These are phyloP conservation scores for Syncephalis plumigaleata DNA, from an alignment of 371 early-diverging fungal species.

Conservation along the genomic window DNA sequence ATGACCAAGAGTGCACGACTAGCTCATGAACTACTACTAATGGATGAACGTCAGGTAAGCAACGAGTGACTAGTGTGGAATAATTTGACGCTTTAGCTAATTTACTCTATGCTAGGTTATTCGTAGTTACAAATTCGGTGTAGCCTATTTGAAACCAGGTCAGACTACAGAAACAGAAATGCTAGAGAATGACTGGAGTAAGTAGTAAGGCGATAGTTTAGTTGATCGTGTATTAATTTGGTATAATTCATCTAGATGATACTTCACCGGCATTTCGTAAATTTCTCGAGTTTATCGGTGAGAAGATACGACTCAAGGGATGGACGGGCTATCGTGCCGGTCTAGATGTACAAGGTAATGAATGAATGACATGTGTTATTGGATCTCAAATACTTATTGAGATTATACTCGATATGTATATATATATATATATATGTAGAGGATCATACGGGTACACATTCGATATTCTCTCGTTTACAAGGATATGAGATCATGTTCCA, in stretches of 20 bases:
- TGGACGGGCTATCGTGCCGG: background rate
- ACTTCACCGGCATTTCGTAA: background rate
- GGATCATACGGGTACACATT: background rate
- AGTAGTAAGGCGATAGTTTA: no score
- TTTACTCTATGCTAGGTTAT: background rate
- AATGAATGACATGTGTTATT: no score
- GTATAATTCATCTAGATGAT: background rate
- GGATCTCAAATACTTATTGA: no score
- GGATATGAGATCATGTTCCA: background rate
- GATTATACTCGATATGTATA: no score
- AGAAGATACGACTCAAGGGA: background rate
- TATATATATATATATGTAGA: background rate
- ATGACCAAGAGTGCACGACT: background rate
- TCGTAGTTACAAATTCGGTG: slow-evolving; percentile 1
- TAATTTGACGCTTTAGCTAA: no score
- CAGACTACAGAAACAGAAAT: background rate
- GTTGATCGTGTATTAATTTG: no score
- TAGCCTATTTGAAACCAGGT: background rate
- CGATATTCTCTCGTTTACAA: background rate
- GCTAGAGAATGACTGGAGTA: background rate
- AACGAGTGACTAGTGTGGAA: no score
- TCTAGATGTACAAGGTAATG: background rate
- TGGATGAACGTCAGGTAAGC: slow-evolving; percentile 1
- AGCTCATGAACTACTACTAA: background rate
- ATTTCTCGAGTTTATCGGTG: background rate